phyloP scores from a whole-genome alignment of 345 rosid species.

The Microthlaspi erraticum region DNA sequence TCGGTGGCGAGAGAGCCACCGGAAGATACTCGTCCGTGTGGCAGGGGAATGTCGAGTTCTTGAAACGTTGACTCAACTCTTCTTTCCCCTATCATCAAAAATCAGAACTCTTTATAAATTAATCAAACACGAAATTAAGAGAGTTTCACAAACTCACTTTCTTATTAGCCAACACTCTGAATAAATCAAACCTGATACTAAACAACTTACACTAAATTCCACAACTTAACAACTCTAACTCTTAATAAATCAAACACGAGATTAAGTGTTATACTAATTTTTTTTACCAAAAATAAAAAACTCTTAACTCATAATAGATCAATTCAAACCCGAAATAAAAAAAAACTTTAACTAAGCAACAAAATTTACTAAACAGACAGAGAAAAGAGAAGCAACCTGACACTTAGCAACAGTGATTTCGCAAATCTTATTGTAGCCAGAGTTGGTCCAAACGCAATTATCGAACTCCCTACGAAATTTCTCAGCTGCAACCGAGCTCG shows the following conservation, averaged over 20 bases:
- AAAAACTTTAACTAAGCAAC: no score
- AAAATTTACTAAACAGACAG: no score
- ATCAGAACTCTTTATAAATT: not conserved
- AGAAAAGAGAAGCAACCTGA: constrained; percentile 46
- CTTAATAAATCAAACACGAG: no score
- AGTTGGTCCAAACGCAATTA: constrained; percentile 39
- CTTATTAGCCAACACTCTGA: no score
- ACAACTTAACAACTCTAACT: no score
- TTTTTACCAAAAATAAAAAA: no score
- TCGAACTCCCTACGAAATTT: constrained; percentile 40
- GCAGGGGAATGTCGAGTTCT: constrained; percentile 47
- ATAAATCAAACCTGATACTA: no score
- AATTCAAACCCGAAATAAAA: not conserved
- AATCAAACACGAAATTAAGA: no score
- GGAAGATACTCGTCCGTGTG: constrained; percentile 51
- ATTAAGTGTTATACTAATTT: no score
- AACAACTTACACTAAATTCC: not conserved
- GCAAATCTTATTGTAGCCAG: constrained; percentile 39
- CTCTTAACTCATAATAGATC: no score
- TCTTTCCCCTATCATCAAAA: constrained; percentile 48
- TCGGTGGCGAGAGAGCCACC: constrained; percentile 48
- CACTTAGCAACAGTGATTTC: constrained; percentile 41
- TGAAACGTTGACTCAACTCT: constrained; percentile 38
- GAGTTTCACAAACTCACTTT: no score
- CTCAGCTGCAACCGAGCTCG: constrained; percentile 43